Base-by-base conservation (phyloP, 768 basidiomycete genomes). In the Harrya chromipes region DNA sequence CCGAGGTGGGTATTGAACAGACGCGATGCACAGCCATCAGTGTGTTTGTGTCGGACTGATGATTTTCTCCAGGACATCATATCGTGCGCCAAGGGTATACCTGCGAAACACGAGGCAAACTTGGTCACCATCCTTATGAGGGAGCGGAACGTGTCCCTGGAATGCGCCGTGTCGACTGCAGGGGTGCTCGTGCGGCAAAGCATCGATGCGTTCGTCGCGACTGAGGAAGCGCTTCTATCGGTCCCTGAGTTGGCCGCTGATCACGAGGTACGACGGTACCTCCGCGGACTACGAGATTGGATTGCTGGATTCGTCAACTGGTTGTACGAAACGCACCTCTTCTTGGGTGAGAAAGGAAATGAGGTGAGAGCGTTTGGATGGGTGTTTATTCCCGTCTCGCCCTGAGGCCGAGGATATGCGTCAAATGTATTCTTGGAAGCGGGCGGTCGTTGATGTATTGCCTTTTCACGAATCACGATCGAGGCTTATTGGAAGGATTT, bases 271-370 rank as follows among this genome's bases (percentile, higher is more conserved):
- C 58, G 56, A 19, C 63, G 56, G 4, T 82, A 80, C 55, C 64
- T 80, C 24, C 74, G 67, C n/a, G 77, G 76, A 7, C 61, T 85
- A 24, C 75, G 76, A 31, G 78, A 83, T 51, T 79, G 74, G 53
- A 72, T 85, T 34, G 70, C 75, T 3, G 84, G 84, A 8, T 72
- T 70, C n/a, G 56, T 81, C n/a, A 77, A 84, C 55, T 85, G 83
- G 83, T 51, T 74, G 31, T 86, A 84, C 55, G 81, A 84, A 64
- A 82, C 78, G 0, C 76, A 83, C 50, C 58, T 82, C 38, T 84
- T 77, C 58, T 77, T 86, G 42, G 81, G 80, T 31, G 73, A 73
- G 42, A 77, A 76, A 47, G 81, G 81, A 0, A 74, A 73, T 35
- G 78, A 83, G 60, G 78, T 83, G 31, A 71, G 78, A 56, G 71